These are phyloP conservation scores for Erucastrum elatum DNA, from an alignment of 345 rosid species.

Conservation along the genomic window DNA sequence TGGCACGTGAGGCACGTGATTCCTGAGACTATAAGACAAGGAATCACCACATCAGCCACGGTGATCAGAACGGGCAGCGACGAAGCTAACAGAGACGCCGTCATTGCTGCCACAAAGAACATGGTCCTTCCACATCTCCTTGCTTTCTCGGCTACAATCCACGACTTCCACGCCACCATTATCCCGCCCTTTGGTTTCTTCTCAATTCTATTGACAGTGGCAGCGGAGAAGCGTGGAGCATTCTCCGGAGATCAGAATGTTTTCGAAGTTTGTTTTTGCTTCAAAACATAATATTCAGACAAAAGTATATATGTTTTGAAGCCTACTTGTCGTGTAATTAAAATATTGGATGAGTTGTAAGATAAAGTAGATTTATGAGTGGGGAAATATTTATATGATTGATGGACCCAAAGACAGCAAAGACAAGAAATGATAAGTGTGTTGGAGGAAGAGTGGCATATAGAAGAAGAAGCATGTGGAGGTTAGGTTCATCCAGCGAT, in stretches of 20 bases:
- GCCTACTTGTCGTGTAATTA: neutral
- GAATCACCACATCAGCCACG: slow-evolving; percentile 62
- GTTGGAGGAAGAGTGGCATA: slow-evolving; percentile 23
- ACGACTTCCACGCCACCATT: slow-evolving; percentile 50
- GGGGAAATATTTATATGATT: slow-evolving; percentile 26
- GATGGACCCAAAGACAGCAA: slow-evolving; percentile 40
- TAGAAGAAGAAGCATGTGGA: slow-evolving; percentile 31
- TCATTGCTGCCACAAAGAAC: slow-evolving; percentile 89
- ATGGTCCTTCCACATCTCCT: slow-evolving; percentile 64
- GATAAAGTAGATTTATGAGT: slow-evolving; percentile 21
- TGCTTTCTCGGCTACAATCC: slow-evolving; percentile 65
- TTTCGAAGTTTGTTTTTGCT: neutral
- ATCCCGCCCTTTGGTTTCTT: neutral
- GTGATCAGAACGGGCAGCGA: slow-evolving; percentile 84
- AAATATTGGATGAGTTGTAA: slow-evolving; percentile 8
- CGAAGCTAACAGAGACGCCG: slow-evolving; percentile 75
- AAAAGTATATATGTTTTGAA: slow-evolving; percentile 5
- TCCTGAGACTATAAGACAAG: slow-evolving; percentile 60
- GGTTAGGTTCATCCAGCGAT: slow-evolving; percentile 31
- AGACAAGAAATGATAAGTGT: slow-evolving; percentile 26
- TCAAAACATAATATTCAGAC: slow-evolving; percentile 15
- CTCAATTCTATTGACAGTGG: neutral
- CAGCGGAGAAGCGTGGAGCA: neutral
- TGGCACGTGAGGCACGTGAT: slow-evolving; percentile 74
- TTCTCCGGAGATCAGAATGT: slow-evolving; percentile 4